These are phyloP conservation scores for Sesbania bispinosa DNA, from an alignment of 306 rosid genomes.

Conservation along the genomic window DNA sequence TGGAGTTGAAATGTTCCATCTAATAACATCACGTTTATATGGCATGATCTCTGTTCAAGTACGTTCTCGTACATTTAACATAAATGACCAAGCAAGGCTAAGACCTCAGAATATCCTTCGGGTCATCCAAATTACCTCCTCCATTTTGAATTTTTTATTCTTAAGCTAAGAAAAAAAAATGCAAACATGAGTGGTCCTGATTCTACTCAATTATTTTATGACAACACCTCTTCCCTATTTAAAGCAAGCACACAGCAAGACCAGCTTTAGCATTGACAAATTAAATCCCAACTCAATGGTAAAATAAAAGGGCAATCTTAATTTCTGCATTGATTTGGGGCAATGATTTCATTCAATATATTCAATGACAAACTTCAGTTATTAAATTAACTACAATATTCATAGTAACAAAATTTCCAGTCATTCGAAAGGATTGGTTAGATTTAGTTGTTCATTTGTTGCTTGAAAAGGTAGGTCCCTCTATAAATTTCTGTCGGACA, in stretches of 20 bases:
- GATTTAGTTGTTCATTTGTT: conserved; percentile 22
- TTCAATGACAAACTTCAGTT: neutral
- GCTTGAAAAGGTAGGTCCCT: conserved; percentile 13
- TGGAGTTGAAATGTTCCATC: neutral
- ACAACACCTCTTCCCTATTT: neutral
- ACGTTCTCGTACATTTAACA: conserved; percentile 7
- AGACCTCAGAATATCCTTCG: neutral
- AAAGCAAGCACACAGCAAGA: neutral
- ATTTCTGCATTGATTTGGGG: conserved; percentile 6
- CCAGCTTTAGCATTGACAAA: neutral
- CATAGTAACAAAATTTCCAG: conserved; percentile 7
- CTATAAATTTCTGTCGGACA: conserved; percentile 17
- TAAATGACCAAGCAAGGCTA: conserved; percentile 13
- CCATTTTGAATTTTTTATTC: neutral
- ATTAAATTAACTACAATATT: neutral
- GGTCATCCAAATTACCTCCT: neutral
- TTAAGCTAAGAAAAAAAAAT: no score
- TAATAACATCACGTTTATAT: neutral
- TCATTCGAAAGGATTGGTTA: conserved; percentile 42
- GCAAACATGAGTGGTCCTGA: neutral
- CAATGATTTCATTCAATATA: neutral
- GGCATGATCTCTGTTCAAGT: neutral
- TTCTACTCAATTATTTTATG: neutral
- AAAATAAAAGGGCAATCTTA: neutral
- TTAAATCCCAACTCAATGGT: conserved; percentile 2